Conservation (phyloP, 1,284 basidiomycete genomes). For the Melampsora abietis-canadensis region DNA sequence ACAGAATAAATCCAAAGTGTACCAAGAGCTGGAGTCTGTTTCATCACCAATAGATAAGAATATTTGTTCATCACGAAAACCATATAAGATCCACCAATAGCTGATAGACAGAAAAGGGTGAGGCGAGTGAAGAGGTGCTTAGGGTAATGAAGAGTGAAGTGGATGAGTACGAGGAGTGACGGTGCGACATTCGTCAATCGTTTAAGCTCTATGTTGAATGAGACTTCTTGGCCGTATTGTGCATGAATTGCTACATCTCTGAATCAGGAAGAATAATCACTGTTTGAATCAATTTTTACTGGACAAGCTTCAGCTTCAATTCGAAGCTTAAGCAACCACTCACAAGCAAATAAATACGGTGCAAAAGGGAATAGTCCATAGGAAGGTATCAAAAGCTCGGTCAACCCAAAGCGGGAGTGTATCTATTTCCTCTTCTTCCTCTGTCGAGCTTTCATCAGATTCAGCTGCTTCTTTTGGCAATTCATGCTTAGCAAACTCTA, state of each 20-base stretch:
- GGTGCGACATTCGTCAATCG: conserved; percentile 20
- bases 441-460: not conserved
- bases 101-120: conserved; percentile 44
- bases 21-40: conserved; percentile 53
- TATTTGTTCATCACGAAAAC: conserved; percentile 46
- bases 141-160: conserved; percentile 44
- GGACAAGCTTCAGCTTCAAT: no score
- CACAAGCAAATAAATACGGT: conserved; percentile 42
- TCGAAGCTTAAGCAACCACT: conserved; percentile 1
- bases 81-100: conserved; percentile 46
- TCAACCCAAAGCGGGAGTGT: conserved; percentile 37
- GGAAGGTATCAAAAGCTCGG: conserved; percentile 25
- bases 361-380: conserved; percentile 36
- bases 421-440: conserved; percentile 11
- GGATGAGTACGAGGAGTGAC: conserved; percentile 42
- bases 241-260: conserved; percentile 43
- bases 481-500: conserved; percentile 31
- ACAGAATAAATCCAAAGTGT: conserved; percentile 54
- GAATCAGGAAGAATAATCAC: not conserved
- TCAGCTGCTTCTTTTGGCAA: not conserved
- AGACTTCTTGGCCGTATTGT: conserved; percentile 38
- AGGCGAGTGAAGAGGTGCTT: conserved; percentile 38
- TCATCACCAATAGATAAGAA: conserved; percentile 50
- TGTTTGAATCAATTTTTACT: not conserved
- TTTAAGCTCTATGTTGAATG: conserved; percentile 11